phyloP scores from a whole-genome alignment of 208 protist genomes.

The Leptomonas pyrrhocoris region DNA sequence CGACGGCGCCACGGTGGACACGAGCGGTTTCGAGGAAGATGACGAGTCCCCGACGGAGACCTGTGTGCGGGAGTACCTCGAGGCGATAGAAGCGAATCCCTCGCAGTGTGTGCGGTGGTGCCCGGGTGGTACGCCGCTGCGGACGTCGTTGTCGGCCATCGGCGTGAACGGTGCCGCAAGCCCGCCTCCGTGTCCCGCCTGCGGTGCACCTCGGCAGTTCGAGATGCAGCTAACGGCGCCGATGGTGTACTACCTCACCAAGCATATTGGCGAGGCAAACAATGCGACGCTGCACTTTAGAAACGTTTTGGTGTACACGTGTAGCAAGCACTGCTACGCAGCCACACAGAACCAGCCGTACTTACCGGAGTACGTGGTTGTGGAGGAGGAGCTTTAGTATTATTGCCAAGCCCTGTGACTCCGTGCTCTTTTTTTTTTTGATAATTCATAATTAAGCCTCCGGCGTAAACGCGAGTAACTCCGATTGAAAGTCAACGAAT shows the following conservation, averaged over 20 bases:
- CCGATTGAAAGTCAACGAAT: no score
- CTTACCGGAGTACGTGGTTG: conserved; percentile 62
- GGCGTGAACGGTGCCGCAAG: conserved; percentile 12
- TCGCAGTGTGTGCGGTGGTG: conserved; percentile 90
- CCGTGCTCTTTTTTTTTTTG: conserved; percentile 19
- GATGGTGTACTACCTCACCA: conserved; percentile 82
- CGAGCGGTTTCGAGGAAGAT: conserved; percentile 70
- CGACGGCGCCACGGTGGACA: conserved; percentile 57
- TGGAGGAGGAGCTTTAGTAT: conserved; percentile 80
- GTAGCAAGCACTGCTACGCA: conserved; percentile 68
- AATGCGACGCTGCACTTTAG: conserved; percentile 80
- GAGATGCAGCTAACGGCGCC: conserved; percentile 87
- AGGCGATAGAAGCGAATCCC: conserved; percentile 60
- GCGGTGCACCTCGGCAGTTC: conserved; percentile 60
- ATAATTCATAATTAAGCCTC: not conserved
- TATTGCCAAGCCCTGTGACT: not conserved
- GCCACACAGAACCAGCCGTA: conserved; percentile 42
- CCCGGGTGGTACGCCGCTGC: conserved; percentile 64
- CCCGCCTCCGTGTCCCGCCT: conserved; percentile 60
- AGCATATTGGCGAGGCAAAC: conserved; percentile 51
- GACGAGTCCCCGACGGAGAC: conserved; percentile 71
- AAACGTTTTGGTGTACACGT: conserved; percentile 84
- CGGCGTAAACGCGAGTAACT: not conserved
- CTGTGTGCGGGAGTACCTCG: conserved; percentile 78
- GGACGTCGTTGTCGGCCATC: conserved; percentile 39